Conservation (phyloP, 805 yeast genomes). For the Candida hungchunana region DNA sequence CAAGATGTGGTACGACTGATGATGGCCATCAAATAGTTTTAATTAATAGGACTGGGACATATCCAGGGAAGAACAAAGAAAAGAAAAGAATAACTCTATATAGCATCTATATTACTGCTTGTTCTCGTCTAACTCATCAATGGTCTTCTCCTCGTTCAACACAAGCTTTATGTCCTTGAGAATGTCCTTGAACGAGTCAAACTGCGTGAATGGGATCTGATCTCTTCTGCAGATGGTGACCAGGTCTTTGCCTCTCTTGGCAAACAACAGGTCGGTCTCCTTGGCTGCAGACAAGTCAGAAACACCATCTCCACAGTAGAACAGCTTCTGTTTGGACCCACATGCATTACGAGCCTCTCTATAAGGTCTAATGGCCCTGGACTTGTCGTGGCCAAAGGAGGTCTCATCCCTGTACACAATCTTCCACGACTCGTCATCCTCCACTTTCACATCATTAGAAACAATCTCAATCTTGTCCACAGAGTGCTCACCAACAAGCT, state of each 20-base stretch:
- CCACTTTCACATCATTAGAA: conserved; percentile 66
- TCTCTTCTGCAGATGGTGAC: conserved; percentile 80
- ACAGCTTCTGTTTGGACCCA: conserved; percentile 55
- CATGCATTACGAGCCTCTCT: conserved; percentile 26
- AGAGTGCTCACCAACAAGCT: conserved; percentile 75
- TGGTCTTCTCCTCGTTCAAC: conserved; percentile 37
- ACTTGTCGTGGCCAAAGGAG: conserved; percentile 92
- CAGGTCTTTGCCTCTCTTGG: conserved; percentile 88
- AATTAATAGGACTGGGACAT: too few species aligned
- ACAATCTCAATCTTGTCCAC: conserved; percentile 70
- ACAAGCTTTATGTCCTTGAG: conserved; percentile 55
- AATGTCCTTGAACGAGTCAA: conserved; percentile 73
- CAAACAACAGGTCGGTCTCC: conserved; percentile 90
- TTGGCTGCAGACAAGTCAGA: conserved; percentile 93
- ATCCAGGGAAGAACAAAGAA: too few species aligned
- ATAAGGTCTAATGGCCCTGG: conserved; percentile 61
- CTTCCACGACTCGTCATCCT: conserved; percentile 65
- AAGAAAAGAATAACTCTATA: background rate
- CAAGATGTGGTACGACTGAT: conserved; percentile 93
- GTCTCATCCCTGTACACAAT: conserved; percentile 84
- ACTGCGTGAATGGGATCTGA: conserved; percentile 79
- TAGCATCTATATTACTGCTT: conserved; percentile 7
- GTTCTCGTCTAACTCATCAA: conserved; percentile 34
- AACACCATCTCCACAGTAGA: conserved; percentile 98
- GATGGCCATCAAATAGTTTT: too few species aligned